These are phyloP conservation scores for Paramecium sexaurelia DNA, from an alignment of 73 alveolate species.

Conservation along the genomic window DNA sequence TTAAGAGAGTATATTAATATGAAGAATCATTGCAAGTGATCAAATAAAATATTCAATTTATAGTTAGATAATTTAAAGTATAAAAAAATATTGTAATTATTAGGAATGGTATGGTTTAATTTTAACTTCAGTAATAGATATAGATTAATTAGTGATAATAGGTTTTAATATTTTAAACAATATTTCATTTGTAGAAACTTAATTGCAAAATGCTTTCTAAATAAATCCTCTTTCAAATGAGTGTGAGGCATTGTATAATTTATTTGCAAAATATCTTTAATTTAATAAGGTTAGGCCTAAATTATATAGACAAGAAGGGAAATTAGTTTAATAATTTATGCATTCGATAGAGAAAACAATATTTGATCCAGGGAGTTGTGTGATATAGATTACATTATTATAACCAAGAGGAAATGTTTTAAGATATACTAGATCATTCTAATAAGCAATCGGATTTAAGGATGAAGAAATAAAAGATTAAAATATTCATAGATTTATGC, in stretches of 20 bases:
- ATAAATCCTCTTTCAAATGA: slow-evolving; percentile 30
- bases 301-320: background rate
- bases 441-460: background rate
- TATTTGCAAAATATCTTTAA: background rate
- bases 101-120: slow-evolving; percentile 29
- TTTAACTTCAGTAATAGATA: background rate
- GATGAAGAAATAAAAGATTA: slow-evolving; percentile 43
- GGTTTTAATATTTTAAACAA: background rate
- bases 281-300: background rate
- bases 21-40: slow-evolving; percentile 8
- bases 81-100: background rate
- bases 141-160: background rate
- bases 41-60: background rate
- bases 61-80: background rate
- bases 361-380: slow-evolving; percentile 31
- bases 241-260: slow-evolving; percentile 17
- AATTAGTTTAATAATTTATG: background rate
- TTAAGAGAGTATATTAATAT: slow-evolving; percentile 1
- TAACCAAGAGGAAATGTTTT: slow-evolving; percentile 47
- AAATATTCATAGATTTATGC: slow-evolving; percentile 37
- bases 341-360: background rate
- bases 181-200: background rate
- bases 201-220: background rate
- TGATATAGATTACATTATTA: slow-evolving; percentile 14
- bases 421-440: slow-evolving; percentile 6